Percentiles rank a stretch among this genome's conserved stretches.
These are phyloP conservation scores for Diaporthe ampelina DNA, from an alignment of 2,329 filamentous ascomycete genomes.

Conservation along the genomic window DNA sequence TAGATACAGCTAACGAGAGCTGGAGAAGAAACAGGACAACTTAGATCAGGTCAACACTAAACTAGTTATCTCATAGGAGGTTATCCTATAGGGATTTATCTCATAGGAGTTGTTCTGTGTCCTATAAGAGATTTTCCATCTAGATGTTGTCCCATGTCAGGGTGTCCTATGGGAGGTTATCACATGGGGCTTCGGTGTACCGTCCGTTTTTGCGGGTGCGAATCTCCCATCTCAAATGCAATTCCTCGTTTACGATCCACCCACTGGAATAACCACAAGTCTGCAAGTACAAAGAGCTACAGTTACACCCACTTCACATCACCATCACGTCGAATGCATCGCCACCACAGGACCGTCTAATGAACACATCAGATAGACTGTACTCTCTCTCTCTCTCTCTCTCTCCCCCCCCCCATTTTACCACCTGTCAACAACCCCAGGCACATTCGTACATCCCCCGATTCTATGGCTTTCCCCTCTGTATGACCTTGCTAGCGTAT, in stretches of 20 bases:
- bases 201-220: no score
- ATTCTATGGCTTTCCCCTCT: constrained; percentile 2
- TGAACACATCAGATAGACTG: not conserved
- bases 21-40: no score
- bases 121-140: no score
- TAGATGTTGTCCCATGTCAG: no score
- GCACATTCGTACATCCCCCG: not conserved
- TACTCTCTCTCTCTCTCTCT: not conserved
- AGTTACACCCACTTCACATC: not conserved
- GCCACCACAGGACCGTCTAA: not conserved
- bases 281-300: not conserved
- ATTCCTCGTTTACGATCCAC: not conserved
- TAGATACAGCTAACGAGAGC: no score
- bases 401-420: not conserved
- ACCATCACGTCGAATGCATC: not conserved
- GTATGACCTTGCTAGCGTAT: not conserved
- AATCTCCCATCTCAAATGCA: no score
- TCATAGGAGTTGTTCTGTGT: no score
- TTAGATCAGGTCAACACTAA: no score
- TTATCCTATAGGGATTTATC: no score
- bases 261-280: not conserved
- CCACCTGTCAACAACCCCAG: not conserved
- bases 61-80: no score
- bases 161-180: no score
- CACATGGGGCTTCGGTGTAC: no score